These are phyloP conservation scores for Phytopythium chamaehyphon DNA, from an alignment of 352 stramenopile species.

Conservation along the genomic window DNA sequence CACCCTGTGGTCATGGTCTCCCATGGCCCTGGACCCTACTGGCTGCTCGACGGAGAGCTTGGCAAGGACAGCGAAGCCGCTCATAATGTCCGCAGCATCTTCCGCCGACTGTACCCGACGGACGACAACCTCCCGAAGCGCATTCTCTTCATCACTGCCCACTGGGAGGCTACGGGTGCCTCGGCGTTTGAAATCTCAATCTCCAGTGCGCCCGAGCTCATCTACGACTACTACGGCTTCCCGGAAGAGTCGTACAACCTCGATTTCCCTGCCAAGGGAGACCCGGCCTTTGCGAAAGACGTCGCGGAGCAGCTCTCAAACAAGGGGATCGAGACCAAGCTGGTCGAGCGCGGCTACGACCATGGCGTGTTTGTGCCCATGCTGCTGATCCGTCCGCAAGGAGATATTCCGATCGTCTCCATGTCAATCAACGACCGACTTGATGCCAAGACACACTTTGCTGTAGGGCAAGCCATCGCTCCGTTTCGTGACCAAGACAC, in stretches of 20 bases:
- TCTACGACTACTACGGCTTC: conserved; percentile 91
- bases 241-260: conserved; percentile 76
- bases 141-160: conserved; percentile 81
- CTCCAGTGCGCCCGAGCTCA: conserved; percentile 40
- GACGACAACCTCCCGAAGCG: conserved; percentile 43
- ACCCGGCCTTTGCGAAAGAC: conserved; percentile 57
- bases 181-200: conserved; percentile 52
- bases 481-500: conserved; percentile 68
- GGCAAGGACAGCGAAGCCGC: conserved; percentile 28
- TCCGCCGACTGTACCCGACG: conserved; percentile 43
- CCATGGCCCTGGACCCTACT: conserved; percentile 59
- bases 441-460: conserved; percentile 49
- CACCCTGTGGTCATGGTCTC: conserved; percentile 49
- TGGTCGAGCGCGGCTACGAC: conserved; percentile 75
- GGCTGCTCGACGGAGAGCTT: conserved; percentile 48
- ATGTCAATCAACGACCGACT: conserved; percentile 71
- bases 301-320: conserved; percentile 51
- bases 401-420: conserved; percentile 82
- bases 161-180: conserved; percentile 67
- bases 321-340: conserved; percentile 45
- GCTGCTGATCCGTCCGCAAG: conserved; percentile 76
- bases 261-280: conserved; percentile 65
- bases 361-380: conserved; percentile 89
- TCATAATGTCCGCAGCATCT: conserved; percentile 35
- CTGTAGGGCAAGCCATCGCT: conserved; percentile 56